Conservation (phyloP, 805 yeast species). For the Candida krabiensis region DNA sequence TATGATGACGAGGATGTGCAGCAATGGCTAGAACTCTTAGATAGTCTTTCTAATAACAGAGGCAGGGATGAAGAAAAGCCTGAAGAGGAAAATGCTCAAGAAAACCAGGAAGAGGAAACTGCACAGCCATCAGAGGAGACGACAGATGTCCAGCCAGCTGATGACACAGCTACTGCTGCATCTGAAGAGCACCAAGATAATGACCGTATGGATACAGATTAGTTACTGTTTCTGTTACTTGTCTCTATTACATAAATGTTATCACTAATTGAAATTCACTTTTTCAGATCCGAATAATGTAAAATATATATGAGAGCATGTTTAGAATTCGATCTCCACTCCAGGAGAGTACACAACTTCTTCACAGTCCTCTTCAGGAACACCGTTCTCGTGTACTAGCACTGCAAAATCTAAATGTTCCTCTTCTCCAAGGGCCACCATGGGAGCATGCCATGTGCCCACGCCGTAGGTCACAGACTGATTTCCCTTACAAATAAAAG, state of each 20-base stretch:
- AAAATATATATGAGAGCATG: not conserved
- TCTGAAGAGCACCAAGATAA: constrained; percentile 16
- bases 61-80: constrained; percentile 38
- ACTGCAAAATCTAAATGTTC: constrained; percentile 74
- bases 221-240: constrained; percentile 1
- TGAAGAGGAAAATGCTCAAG: constrained; percentile 29
- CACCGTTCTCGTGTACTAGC: constrained; percentile 81
- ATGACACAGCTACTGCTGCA: constrained; percentile 16
- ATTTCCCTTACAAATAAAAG: constrained; percentile 76
- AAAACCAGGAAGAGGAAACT: constrained; percentile 27
- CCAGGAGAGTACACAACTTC: constrained; percentile 74
- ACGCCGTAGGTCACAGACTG: constrained; percentile 88
- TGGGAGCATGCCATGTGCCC: constrained; percentile 95
- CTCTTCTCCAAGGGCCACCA: constrained; percentile 74
- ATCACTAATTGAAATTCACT: not conserved
- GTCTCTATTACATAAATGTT: not conserved
- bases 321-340: constrained; percentile 34
- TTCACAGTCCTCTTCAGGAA: constrained; percentile 75
- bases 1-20: constrained; percentile 87
- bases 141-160: constrained; percentile 8
- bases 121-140: constrained; percentile 22
- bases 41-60: constrained; percentile 60
- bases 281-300: not conserved
- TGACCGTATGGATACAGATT: constrained; percentile 39
- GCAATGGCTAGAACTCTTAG: constrained; percentile 78